Percentiles rank a stretch among this genome's conserved stretches.
Evolutionary conservation across 805 yeast species (phyloP).

Genomic region (Ogataea methylovora): DNA sequence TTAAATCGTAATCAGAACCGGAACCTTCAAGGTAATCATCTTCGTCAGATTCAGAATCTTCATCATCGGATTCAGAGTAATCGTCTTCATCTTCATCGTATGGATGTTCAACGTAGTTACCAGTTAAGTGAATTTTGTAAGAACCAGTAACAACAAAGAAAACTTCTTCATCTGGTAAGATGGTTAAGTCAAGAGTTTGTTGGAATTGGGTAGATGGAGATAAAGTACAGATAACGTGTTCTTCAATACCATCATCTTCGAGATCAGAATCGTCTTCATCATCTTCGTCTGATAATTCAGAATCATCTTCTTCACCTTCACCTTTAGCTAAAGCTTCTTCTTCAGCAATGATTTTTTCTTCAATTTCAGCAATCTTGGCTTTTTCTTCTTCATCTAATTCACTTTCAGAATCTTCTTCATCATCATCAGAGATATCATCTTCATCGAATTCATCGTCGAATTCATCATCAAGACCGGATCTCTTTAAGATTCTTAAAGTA

Average conservation of each 20-base stretch:
- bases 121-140: slow-evolving; percentile 84
- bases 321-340: slow-evolving; percentile 24
- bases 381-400: slow-evolving; percentile 24
- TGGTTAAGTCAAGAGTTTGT: slow-evolving; percentile 85
- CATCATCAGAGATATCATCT: slow-evolving; percentile 39
- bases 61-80: slow-evolving; percentile 41
- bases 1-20: slow-evolving; percentile 57
- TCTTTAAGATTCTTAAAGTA: slow-evolving; percentile 83
- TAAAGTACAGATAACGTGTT: slow-evolving; percentile 80
- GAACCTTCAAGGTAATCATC: too few species aligned
- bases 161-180: slow-evolving; percentile 90
- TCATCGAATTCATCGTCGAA: slow-evolving; percentile 38
- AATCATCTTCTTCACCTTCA: slow-evolving; percentile 38
- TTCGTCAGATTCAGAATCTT: slow-evolving; percentile 39
- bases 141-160: slow-evolving; percentile 94
- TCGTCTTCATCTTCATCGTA: slow-evolving; percentile 61
- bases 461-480: slow-evolving; percentile 35
- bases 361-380: slow-evolving; percentile 27
- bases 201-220: slow-evolving; percentile 81
- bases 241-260: slow-evolving; percentile 73
- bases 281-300: slow-evolving; percentile 45
- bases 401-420: slow-evolving; percentile 32
- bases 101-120: slow-evolving; percentile 96
- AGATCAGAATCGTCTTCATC: slow-evolving; percentile 52
- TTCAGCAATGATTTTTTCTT: slow-evolving; percentile 25